Evolutionary conservation across 768 basidiomycete species (phyloP).

Genomic region (Naganishia onofrii): DNA sequence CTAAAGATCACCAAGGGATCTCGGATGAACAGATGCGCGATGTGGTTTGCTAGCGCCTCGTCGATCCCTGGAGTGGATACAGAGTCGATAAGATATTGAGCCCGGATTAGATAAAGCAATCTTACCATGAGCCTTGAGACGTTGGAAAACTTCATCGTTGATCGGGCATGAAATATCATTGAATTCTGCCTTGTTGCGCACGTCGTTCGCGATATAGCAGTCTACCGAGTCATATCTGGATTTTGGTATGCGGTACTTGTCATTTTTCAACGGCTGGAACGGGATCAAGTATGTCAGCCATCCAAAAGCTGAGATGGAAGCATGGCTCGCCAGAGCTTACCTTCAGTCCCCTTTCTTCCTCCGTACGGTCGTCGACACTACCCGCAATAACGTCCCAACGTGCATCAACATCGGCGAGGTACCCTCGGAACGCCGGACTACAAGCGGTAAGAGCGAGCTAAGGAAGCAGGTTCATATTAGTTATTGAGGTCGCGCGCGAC

Average conservation of each 20-base stretch:
- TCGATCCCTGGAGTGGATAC: constrained; percentile 67
- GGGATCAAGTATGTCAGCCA: background rate
- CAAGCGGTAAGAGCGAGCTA: constrained; percentile 82
- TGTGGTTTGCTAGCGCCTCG: constrained; percentile 78
- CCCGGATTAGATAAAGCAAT: background rate
- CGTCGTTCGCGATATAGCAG: constrained; percentile 81
- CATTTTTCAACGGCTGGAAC: constrained; percentile 69
- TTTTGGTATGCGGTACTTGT: constrained; percentile 80
- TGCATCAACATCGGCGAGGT: constrained; percentile 93
- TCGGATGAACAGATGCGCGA: constrained; percentile 93
- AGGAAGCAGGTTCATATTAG: constrained; percentile 55
- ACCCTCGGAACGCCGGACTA: constrained; percentile 90
- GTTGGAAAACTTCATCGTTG: constrained; percentile 69
- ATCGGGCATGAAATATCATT: constrained; percentile 82
- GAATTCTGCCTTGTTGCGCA: constrained; percentile 86
- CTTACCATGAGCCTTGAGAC: constrained; percentile 74
- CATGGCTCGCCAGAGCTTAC: constrained; percentile 51
- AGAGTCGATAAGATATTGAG: background rate
- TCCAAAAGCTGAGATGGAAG: background rate
- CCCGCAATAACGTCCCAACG: constrained; percentile 98
- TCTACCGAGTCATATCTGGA: constrained; percentile 97
- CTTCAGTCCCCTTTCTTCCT: constrained; percentile 87
- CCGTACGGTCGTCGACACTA: constrained; percentile 95
- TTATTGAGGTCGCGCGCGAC: background rate
- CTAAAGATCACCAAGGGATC: constrained; percentile 94